A percentile compares a stretch with the other conserved stretches of the same genome.
These are phyloP conservation scores for Podosphaera leucotricha DNA, from an alignment of 2,329 filamentous ascomycete species.

Conservation along the genomic window DNA sequence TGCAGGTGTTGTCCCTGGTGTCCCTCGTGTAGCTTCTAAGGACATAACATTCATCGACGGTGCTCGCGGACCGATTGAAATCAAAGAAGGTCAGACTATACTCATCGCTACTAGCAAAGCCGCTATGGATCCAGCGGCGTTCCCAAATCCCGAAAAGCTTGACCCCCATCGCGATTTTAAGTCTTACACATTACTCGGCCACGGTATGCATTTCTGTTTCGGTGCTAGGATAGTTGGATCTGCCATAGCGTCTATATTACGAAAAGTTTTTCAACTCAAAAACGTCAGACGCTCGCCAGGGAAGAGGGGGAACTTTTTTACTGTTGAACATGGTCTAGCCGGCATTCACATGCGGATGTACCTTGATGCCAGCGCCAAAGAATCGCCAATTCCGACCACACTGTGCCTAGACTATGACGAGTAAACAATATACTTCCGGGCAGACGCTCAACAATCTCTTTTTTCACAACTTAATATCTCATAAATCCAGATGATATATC, in stretches of 20 bases:
- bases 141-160: conserved; percentile 19
- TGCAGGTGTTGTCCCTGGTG: conserved; percentile 25
- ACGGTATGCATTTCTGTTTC: conserved; percentile 20
- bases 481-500: too few relatives aligned
- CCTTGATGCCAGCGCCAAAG: conserved; percentile 23
- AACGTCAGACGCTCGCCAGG: conserved; percentile 19
- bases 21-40: conserved; percentile 24
- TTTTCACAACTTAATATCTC: too few relatives aligned
- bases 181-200: conserved; percentile 19
- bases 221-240: conserved; percentile 19
- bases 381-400: conserved; percentile 22
- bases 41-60: conserved; percentile 22
- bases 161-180: conserved; percentile 20
- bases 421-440: too few relatives aligned
- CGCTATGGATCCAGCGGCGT: conserved; percentile 18
- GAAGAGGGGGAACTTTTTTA: conserved; percentile 18
- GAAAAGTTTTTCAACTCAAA: conserved; percentile 22
- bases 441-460: too few relatives aligned
- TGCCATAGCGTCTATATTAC: conserved; percentile 19
- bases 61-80: conserved; percentile 21
- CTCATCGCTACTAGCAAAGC: conserved; percentile 22
- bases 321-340: conserved; percentile 22
- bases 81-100: conserved; percentile 22
- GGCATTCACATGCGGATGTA: conserved; percentile 25
- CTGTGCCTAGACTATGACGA: conserved; percentile 21